Percentiles rank a stretch among this genome's conserved stretches.
Evolutionary conservation across 139 green algal genomes (phyloP).

Genomic region (Desmodesmus armatus): DNA sequence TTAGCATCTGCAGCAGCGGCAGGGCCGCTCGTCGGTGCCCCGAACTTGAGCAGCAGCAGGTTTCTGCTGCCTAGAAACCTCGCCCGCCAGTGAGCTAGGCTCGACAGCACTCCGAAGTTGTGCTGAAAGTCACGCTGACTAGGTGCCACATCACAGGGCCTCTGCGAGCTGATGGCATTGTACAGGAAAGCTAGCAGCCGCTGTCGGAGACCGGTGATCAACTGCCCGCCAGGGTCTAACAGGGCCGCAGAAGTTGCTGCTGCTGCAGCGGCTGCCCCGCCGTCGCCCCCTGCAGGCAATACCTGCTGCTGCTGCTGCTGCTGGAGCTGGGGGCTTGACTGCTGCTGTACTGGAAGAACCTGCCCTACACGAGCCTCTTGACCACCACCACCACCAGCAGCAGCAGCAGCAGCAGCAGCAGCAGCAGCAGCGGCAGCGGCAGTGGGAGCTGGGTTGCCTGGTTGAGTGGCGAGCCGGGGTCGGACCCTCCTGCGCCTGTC

Average conservation of each 20-base stretch:
- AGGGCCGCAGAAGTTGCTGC: slow-evolving; percentile 18
- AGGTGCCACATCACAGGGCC: slow-evolving; percentile 25
- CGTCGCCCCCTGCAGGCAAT: background rate
- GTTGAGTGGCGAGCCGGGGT: no score
- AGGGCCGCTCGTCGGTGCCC: background rate
- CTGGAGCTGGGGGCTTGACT: background rate
- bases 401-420: no score
- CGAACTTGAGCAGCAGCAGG: slow-evolving; percentile 32
- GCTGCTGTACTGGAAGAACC: no score
- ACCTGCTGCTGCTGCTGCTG: background rate
- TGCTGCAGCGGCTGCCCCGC: slow-evolving; percentile 2
- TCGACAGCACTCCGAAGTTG: slow-evolving; percentile 33
- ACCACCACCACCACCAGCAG: no score
- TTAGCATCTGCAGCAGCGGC: slow-evolving; percentile 28
- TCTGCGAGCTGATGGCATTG: background rate
- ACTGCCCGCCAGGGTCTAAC: background rate
- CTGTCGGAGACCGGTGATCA: slow-evolving; percentile 27
- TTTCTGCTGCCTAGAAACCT: background rate
- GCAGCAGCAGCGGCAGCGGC: no score
- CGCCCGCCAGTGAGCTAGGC: background rate
- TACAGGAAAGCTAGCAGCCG: slow-evolving; percentile 26
- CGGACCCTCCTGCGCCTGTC: no score
- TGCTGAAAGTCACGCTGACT: slow-evolving; percentile 31
- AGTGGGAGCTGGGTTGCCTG: no score
- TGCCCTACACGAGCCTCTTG: no score